Percentiles rank a stretch among this genome's conserved stretches.
phyloP scores from a whole-genome alignment of 306 rosid species.

The Quercus cerris region DNA sequence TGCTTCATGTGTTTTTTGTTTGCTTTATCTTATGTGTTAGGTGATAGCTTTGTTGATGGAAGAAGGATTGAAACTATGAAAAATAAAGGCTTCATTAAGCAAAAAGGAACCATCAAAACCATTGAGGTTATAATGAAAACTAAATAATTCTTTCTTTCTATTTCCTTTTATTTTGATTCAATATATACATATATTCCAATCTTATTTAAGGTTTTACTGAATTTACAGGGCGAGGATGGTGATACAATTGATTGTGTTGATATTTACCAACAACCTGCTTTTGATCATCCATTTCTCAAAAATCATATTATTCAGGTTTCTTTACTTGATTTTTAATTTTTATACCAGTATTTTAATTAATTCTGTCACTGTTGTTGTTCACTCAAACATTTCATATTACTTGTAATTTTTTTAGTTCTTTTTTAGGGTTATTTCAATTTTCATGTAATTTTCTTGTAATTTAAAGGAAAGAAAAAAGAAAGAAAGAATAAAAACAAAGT shows the following conservation, averaged over 20 bases:
- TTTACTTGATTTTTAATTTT: not conserved
- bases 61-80: not conserved
- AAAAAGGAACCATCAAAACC: not conserved
- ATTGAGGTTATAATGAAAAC: not conserved
- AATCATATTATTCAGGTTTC: constrained; percentile 21
- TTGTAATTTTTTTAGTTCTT: no score
- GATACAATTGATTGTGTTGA: constrained; percentile 26
- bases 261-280: constrained; percentile 24
- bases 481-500: no score
- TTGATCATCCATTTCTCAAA: constrained; percentile 28
- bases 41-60: not conserved
- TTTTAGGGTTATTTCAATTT: no score
- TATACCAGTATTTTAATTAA: no score
- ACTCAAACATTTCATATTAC: no score
- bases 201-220: not conserved
- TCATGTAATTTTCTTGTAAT: no score
- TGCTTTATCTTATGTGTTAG: not conserved
- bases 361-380: no score
- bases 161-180: not conserved
- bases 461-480: no score
- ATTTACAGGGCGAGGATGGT: constrained; percentile 17
- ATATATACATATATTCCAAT: no score
- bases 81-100: not conserved
- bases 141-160: not conserved
- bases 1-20: not conserved